A percentile compares a stretch with the other conserved stretches of the same genome.
phyloP scores from a whole-genome alignment of 352 stramenopile genomes.

The Pythium scleroteichum region DNA sequence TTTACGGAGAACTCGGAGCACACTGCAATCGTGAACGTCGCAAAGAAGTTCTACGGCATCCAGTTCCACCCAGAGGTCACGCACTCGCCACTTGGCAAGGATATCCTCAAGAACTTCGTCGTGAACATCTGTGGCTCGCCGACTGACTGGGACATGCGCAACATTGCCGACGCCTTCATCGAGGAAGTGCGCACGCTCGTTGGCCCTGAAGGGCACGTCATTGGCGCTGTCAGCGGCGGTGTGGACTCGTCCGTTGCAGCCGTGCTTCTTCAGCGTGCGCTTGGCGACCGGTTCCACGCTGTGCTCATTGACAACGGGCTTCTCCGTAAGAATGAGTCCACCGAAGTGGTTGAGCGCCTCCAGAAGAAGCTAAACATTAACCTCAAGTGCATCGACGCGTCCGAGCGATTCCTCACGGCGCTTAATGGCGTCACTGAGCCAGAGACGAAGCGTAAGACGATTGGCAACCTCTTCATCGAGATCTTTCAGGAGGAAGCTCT shows the following conservation, averaged over 20 bases:
- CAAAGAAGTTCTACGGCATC: slow-evolving; percentile 95
- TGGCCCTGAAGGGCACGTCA: slow-evolving; percentile 95
- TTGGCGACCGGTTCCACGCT: slow-evolving; percentile 98
- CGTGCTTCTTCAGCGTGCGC: slow-evolving; percentile 96
- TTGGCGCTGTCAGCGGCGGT: slow-evolving; percentile 97
- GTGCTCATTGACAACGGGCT: slow-evolving; percentile 99
- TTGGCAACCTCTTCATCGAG: slow-evolving; percentile 99
- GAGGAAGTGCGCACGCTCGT: slow-evolving; percentile 91
- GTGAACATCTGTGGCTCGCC: slow-evolving; percentile 94
- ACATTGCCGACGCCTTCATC: slow-evolving; percentile 92
- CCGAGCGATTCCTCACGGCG: slow-evolving; percentile 94
- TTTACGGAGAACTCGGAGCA: slow-evolving; percentile 91
- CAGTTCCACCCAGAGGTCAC: slow-evolving; percentile 98
- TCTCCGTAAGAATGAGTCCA: slow-evolving; percentile 95
- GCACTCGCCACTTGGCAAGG: slow-evolving; percentile 94
- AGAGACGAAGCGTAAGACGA: slow-evolving; percentile 99
- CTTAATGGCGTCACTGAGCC: slow-evolving; percentile 96
- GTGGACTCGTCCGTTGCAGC: slow-evolving; percentile 99
- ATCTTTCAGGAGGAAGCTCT: slow-evolving; percentile 94
- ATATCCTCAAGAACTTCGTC: slow-evolving; percentile 98
- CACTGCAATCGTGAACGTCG: slow-evolving; percentile 94
- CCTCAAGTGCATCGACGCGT: slow-evolving; percentile 96
- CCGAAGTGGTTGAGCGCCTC: slow-evolving; percentile 89
- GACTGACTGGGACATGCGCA: slow-evolving; percentile 98
- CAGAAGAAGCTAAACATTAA: slow-evolving; percentile 94